Conservation (phyloP, 78 protist species). For the Chrysochromulina tobinii region DNA sequence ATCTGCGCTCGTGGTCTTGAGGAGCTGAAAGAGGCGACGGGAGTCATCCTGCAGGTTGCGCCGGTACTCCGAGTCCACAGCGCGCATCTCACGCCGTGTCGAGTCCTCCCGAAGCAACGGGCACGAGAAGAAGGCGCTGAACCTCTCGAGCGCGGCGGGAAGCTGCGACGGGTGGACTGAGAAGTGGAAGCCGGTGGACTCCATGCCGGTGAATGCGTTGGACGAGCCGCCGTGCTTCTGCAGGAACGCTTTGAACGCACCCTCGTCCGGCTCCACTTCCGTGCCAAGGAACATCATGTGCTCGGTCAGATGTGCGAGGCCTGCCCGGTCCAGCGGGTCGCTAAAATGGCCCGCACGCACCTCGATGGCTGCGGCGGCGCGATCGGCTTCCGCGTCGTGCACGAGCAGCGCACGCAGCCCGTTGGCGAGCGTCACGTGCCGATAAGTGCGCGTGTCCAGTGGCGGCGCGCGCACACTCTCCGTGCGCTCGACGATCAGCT, state of each 20-base stretch:
- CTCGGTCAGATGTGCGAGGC: conserved; percentile 79
- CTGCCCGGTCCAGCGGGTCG: conserved; percentile 69
- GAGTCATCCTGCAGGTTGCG: conserved; percentile 42
- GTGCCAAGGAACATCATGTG: conserved; percentile 85
- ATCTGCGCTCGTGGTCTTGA: conserved; percentile 2
- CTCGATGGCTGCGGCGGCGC: conserved; percentile 58
- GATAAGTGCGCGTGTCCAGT: not conserved
- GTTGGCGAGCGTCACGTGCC: not conserved
- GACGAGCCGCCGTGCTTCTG: conserved; percentile 62
- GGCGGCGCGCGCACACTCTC: not conserved
- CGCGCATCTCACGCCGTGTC: not conserved
- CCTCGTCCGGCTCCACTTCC: conserved; percentile 61
- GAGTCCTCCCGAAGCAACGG: not conserved
- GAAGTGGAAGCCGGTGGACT: not conserved
- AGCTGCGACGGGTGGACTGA: not conserved
- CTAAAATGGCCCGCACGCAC: conserved; percentile 25
- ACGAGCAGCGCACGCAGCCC: not conserved
- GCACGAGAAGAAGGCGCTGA: not conserved
- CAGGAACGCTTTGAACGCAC: conserved; percentile 55
- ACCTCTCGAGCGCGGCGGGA: not conserved
- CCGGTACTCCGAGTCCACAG: conserved; percentile 47
- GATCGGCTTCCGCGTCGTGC: conserved; percentile 8
- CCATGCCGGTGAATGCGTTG: conserved; percentile 75
- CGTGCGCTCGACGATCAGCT: too few species aligned
- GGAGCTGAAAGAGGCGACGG: conserved; percentile 64